Percentiles rank a stretch among this genome's conserved stretches.
phyloP scores from a whole-genome alignment of 495 filamentous ascomycete genomes.

The Cercophora sp. region DNA sequence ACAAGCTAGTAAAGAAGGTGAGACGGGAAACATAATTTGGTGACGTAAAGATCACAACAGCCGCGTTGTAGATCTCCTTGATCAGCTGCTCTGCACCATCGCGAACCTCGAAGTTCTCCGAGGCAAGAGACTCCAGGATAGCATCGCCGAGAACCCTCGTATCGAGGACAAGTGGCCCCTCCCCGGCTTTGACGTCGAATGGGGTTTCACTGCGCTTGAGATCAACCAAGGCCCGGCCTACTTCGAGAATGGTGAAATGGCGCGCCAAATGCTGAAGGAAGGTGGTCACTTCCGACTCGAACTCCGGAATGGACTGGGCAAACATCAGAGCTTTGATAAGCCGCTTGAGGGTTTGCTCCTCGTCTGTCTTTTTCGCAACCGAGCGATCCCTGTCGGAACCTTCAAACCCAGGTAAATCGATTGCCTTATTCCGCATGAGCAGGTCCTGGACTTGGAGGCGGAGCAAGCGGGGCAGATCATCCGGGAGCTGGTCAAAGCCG shows the following conservation, averaged over 20 bases:
- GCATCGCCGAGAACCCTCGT: slow-evolving; percentile 82
- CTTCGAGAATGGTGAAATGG: slow-evolving; percentile 89
- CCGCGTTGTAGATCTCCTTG: slow-evolving; percentile 68
- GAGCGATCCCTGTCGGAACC: slow-evolving; percentile 74
- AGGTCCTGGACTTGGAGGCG: slow-evolving; percentile 87
- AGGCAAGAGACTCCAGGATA: slow-evolving; percentile 80
- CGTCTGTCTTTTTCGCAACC: slow-evolving; percentile 76
- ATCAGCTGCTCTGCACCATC: slow-evolving; percentile 78
- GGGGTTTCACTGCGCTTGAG: slow-evolving; percentile 64
- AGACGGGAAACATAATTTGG: slow-evolving; percentile 64
- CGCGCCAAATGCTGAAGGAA: slow-evolving; percentile 77
- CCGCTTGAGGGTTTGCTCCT: slow-evolving; percentile 77
- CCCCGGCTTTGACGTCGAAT: slow-evolving; percentile 80
- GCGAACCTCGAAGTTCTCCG: slow-evolving; percentile 72
- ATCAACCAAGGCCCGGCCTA: slow-evolving; percentile 73
- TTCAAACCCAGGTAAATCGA: slow-evolving; percentile 58
- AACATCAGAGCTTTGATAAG: slow-evolving; percentile 85
- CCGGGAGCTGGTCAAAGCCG: slow-evolving; percentile 80
- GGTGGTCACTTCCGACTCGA: slow-evolving; percentile 64
- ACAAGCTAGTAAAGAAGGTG: slow-evolving; percentile 76
- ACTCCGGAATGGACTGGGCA: slow-evolving; percentile 75
- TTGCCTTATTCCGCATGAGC: slow-evolving; percentile 60
- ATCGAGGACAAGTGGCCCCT: slow-evolving; percentile 82
- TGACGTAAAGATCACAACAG: slow-evolving; percentile 76
- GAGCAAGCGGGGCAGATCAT: slow-evolving; percentile 79